A percentile compares a stretch with the other conserved stretches of the same genome.
phyloP scores from a whole-genome alignment of 1,139 yeast species.

The Debaryomyces fabryi region DNA sequence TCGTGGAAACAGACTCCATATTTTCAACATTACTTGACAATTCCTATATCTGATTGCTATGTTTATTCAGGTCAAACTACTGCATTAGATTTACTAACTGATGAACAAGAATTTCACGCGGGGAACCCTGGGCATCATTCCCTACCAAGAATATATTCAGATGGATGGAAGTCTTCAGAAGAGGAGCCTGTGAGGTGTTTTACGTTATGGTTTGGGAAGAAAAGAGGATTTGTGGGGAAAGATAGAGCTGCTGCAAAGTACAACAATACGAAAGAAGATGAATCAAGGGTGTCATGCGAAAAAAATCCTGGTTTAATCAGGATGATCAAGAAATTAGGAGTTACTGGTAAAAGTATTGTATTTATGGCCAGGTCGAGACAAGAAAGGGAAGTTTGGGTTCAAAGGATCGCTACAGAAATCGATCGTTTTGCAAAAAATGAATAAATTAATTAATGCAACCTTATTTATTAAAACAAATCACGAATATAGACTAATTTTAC shows the following conservation, averaged over 20 bases:
- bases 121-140: slow-evolving; percentile 57
- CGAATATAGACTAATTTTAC: background rate
- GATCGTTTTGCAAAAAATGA: slow-evolving; percentile 47
- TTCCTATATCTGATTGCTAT: slow-evolving; percentile 70
- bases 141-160: slow-evolving; percentile 71
- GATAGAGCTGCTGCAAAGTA: slow-evolving; percentile 14
- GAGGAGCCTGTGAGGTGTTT: slow-evolving; percentile 74
- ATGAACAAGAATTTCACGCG: slow-evolving; percentile 48
- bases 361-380: slow-evolving; percentile 82
- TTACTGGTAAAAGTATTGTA: slow-evolving; percentile 67
- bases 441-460: slow-evolving; percentile 4
- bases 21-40: slow-evolving; percentile 53
- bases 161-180: slow-evolving; percentile 85
- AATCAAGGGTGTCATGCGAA: slow-evolving; percentile 13
- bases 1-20: slow-evolving; percentile 45
- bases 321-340: slow-evolving; percentile 59
- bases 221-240: slow-evolving; percentile 42
- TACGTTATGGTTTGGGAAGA: slow-evolving; percentile 80
- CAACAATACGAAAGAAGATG: slow-evolving; percentile 7
- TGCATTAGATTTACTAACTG: slow-evolving; percentile 54
- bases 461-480: background rate
- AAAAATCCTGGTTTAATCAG: slow-evolving; percentile 46
- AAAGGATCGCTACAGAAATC: slow-evolving; percentile 61
- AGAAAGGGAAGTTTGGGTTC: slow-evolving; percentile 85
- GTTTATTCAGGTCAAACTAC: slow-evolving; percentile 73